phyloP scores from a whole-genome alignment of 148 eudicot species.

The Cornus florida region DNA sequence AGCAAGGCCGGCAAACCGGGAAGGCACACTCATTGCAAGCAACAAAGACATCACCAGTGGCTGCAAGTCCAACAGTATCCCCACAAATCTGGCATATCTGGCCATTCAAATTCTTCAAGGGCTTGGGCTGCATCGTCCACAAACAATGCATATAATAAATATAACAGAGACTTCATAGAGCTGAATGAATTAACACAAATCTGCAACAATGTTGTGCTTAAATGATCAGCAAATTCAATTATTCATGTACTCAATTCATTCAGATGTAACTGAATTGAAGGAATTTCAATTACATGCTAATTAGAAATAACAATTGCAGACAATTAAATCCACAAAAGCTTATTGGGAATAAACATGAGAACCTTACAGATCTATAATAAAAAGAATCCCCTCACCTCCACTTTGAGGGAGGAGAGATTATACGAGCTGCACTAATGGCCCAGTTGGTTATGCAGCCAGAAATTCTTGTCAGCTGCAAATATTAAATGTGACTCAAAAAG shows the following conservation, averaged over 20 bases:
- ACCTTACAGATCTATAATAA: background rate
- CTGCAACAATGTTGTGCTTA: background rate
- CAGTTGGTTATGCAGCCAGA: too few relatives aligned
- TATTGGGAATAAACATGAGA: background rate
- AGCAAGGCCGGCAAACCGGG: conserved; percentile 76
- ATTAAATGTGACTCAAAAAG: background rate
- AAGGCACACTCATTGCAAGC: conserved; percentile 88
- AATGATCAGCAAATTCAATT: background rate
- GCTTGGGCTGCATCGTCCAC: conserved; percentile 51
- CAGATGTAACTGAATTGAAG: background rate
- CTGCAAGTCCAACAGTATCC: conserved; percentile 55
- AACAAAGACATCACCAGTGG: conserved; percentile 58
- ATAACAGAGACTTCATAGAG: background rate
- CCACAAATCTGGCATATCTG: conserved; percentile 81
- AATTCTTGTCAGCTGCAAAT: too few relatives aligned
- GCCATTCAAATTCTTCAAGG: conserved; percentile 55
- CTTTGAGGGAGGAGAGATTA: too few relatives aligned
- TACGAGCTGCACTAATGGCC: too few relatives aligned
- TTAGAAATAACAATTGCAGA: background rate
- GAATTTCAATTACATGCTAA: background rate
- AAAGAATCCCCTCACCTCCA: background rate
- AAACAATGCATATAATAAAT: conserved; percentile 4
- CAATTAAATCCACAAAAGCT: background rate
- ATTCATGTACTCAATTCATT: background rate
- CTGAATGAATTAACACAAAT: background rate